Evolutionary conservation across 495 filamentous ascomycete species (phyloP), one percentile per base, ranked within the genome.

Genomic region (Podospora sp.): DNA sequence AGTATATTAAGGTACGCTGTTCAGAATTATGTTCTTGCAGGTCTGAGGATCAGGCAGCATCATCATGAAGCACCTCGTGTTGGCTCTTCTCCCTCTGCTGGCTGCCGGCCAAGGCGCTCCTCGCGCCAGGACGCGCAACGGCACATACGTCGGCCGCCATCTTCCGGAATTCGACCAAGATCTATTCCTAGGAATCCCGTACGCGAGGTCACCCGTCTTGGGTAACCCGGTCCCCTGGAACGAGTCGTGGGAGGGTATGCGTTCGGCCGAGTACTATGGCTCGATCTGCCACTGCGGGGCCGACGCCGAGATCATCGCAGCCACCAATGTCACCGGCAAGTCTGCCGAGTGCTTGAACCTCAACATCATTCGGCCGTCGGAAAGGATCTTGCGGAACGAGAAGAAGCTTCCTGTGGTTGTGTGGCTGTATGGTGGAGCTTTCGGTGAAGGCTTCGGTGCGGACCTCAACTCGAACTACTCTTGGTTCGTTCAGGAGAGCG

Each of bases 361-460:
- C 24, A 74, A 69, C 53, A 71, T 80, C n/a, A 61, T 79, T 25
- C 70, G 75, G 0, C 79, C 78, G 0, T 65, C 69, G 2, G 69
- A 65, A 1, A 11, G 40, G n/a, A 50, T 12, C 21, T 20, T 49
- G 29, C 25, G 49, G 59, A 4, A 6, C n/a, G 9, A 49, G 18
- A 35, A 27, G 6, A 49, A 62, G 29, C 6, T 62, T 20, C 70
- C 83, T 5, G 81, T 84, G 27, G 77, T 79, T 6, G 82, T 88
- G 49, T 90, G 85, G 84, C 85, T 90, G 27, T 84, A 87, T 68
- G 87, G 87, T 16, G 88, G 88, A 40, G 86, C 84, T 0, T 86
- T 89, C 66, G 77, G 74, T 60, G 65, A 72, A 65, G 86, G 86
- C n/a, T 78, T 80, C 24, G 78, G 78, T 8, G 73, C 73, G 0